Evolutionary conservation across 1,139 yeast genomes (phyloP), one percentile per base, ranked within the genome.

Genomic region (Geotrichum cucujoidarum): DNA sequence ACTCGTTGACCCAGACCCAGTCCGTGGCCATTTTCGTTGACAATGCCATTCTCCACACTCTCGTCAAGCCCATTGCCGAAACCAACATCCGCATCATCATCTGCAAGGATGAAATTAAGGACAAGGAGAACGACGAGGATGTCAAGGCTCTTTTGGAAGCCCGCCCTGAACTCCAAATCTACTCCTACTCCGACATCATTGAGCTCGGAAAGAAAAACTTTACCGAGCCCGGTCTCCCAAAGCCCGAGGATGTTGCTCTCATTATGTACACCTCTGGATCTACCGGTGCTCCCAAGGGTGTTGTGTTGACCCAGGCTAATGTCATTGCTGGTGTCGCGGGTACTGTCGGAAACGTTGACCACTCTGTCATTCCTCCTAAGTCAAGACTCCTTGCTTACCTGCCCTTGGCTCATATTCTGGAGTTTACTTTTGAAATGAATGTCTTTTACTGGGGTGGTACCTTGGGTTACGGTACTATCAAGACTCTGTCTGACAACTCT

Each of bases 241-340:
- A 72, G 54, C 78, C 94, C 10, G 79, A 79, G 13, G 95, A 88
- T 61, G 64, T 83, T 48, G 80, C 92, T 37, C 87, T 96, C 73
- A 88, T 92, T 65, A 92, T 94, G 97, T 92, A 92, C 75, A 92
- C 99, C 22, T 90, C 97, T 0, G 99, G 99, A 45, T 89, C 97
- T 14, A 90, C 98, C 17, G 98, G 98, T 60, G 81, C 82, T 55
- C 98, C 98, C 62, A 92, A 92, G 74, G 99, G 99, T 70, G 99
- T 92, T 37, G 89, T 86, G 32, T 72, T 94, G 57, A 76, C 81
- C 45, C 94, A 92, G 62, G 73, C 71, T 50, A 89, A 89, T 65
- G 75, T 92, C 42, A 68, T 89, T 47, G 84, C 95, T n/a, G 95
- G 95, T 60, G 67, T 86, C 40, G 94, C 83, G 51, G 98, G 98